These are phyloP conservation scores for Metarhizium rileyi DNA, from an alignment of 2,329 filamentous ascomycete genomes.

Conservation along the genomic window DNA sequence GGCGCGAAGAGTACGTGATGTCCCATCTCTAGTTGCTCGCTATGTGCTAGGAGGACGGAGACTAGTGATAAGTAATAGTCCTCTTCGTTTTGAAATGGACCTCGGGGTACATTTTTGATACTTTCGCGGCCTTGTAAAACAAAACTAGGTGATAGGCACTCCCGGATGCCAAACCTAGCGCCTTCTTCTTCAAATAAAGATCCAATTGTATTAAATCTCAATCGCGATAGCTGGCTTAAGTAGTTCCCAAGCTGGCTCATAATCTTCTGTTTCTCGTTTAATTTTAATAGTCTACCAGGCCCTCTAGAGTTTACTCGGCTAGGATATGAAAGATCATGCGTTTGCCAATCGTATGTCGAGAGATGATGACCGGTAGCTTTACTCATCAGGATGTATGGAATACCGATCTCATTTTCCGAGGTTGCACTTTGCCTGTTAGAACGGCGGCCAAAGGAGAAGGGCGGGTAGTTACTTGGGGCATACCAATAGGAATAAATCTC, in stretches of 20 bases:
- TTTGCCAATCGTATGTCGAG: conserved; percentile 13
- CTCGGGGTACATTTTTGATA: conserved; percentile 8
- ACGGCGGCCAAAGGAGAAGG: too few species aligned
- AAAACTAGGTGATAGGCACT: conserved; percentile 10
- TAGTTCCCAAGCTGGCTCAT: conserved; percentile 16
- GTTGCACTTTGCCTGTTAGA: conserved; percentile 3
- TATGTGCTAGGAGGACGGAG: conserved; percentile 10
- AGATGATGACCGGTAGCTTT: conserved; percentile 19
- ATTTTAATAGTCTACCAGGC: background rate
- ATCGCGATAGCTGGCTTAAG: conserved; percentile 16
- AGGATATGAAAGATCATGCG: conserved; percentile 7
- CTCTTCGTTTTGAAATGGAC: conserved; percentile 10
- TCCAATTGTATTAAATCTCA: conserved; percentile 18
- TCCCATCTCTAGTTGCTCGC: conserved; percentile 11
- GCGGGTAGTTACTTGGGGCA: background rate
- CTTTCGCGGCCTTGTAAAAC: conserved; percentile 8
- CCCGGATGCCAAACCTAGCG: background rate
- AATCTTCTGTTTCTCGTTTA: conserved; percentile 15
- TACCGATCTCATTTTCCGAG: conserved; percentile 17
- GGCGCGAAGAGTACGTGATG: conserved; percentile 11
- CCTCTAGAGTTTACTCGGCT: conserved; percentile 4
- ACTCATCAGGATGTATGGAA: conserved; percentile 24
- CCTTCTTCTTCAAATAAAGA: conserved; percentile 15
- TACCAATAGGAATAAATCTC: conserved; percentile 17
- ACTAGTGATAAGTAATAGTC: conserved; percentile 11